These are phyloP conservation scores for Sonneratia caseolaris DNA, from an alignment of 345 rosid genomes.

Conservation along the genomic window DNA sequence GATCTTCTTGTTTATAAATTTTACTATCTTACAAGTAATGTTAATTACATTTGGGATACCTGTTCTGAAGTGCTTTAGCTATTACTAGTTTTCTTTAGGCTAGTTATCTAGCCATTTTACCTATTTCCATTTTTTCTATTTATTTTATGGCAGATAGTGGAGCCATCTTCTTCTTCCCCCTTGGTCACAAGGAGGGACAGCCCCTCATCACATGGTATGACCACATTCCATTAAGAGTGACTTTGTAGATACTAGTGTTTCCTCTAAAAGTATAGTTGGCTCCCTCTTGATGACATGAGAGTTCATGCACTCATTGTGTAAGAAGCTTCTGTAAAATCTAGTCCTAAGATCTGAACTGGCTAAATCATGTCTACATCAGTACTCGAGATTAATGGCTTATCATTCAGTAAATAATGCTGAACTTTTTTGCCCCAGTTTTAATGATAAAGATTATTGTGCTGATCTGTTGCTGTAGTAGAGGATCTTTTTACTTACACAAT, in stretches of 20 bases:
- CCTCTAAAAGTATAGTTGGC: background rate
- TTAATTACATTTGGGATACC: background rate
- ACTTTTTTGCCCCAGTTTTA: background rate
- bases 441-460: background rate
- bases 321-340: background rate
- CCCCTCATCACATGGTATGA: conserved; percentile 31
- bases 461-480: background rate
- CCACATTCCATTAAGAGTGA: background rate
- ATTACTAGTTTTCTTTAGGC: background rate
- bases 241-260: background rate
- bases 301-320: background rate
- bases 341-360: background rate
- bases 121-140: conserved; percentile 10
- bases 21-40: background rate
- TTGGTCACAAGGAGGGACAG: conserved; percentile 28
- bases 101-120: background rate
- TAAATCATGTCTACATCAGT: background rate
- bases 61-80: background rate
- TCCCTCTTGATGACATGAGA: background rate
- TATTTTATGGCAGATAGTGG: conserved; percentile 40
- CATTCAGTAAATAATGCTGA: background rate
- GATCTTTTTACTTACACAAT: background rate
- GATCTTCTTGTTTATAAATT: background rate
- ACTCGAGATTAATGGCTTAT: background rate
- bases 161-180: conserved; percentile 38